Base-by-base conservation (phyloP, 352 stramenopile genomes). In the Aphanomyces stellatus region DNA sequence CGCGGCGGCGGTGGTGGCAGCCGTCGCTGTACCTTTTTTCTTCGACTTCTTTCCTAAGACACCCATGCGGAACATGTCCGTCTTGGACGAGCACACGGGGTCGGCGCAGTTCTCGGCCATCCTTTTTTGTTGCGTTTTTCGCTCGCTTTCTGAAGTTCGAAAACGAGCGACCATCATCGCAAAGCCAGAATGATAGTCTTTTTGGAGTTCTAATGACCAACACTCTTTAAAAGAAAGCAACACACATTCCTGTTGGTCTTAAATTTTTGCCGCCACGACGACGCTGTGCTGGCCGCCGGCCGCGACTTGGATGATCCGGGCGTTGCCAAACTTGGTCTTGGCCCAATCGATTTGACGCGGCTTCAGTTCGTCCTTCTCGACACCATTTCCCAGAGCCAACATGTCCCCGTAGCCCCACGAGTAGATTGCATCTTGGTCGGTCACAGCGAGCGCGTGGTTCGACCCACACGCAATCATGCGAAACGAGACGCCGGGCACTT, bases 361-460 rank as follows among this genome's bases (percentile, higher is more conserved):
- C 19, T 79, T 80, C 42, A 74, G 75, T 72, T 96, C 85, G 59
- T 97, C 91, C 63, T 81, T 73, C 33, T 93, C 86, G 53, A 80
- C 61, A 65, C 89, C 91, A 64, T 96, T 87, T 19, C 92, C 92
- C 10, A 98, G 79, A 27, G 83, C 82, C 22, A 92, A 74, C 82
- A 97, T 97, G 60, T 98, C 92, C 24, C 91, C 91, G 68, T 96
- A 97, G 53, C 92, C 92, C 92, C 92, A 98, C 42, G 88, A 87
- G 69, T 90, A 95, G 17, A 96, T 73, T 30, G 80, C 69, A 71
- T 91, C 75, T 55, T 74, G 79, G 33, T 89, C 79, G 4, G 88
- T 90, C 13, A 97, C 65, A 19, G 75, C 85, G 27, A 98, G 57
- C 55, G 80, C 85, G 72, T 97, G 91, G 72, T 97, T 97, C 1